A percentile compares a stretch with the other conserved stretches of the same genome.
These are phyloP conservation scores for Claviceps sp. DNA, from an alignment of 2,329 filamentous ascomycete species.

Conservation along the genomic window DNA sequence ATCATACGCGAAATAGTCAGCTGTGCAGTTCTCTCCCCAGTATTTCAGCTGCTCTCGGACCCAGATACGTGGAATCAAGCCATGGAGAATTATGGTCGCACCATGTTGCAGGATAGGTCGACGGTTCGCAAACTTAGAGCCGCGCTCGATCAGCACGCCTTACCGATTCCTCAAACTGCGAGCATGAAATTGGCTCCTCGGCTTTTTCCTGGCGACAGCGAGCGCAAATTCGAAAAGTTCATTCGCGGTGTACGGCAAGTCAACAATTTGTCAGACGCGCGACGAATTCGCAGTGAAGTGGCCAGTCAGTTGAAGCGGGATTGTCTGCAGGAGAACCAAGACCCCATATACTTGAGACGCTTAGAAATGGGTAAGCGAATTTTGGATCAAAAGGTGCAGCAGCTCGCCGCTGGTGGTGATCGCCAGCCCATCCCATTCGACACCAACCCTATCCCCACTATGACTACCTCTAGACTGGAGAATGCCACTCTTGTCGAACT, in stretches of 20 bases:
- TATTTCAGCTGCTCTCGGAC: slow-evolving; percentile 69
- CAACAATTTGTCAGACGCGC: slow-evolving; percentile 83
- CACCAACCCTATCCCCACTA: slow-evolving; percentile 13
- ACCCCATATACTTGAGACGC: slow-evolving; percentile 75
- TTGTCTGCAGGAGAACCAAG: slow-evolving; percentile 61
- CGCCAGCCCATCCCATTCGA: slow-evolving; percentile 19
- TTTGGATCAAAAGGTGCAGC: slow-evolving; percentile 77
- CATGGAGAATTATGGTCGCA: slow-evolving; percentile 77
- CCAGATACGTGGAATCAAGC: slow-evolving; percentile 97
- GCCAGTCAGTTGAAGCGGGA: slow-evolving; percentile 85
- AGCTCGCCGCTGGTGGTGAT: slow-evolving; percentile 57
- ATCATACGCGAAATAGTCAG: slow-evolving; percentile 83
- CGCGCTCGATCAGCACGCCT: slow-evolving; percentile 86
- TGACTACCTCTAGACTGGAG: slow-evolving; percentile 49
- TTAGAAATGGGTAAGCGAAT: slow-evolving; percentile 85
- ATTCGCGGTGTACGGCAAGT: slow-evolving; percentile 79
- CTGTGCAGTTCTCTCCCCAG: slow-evolving; percentile 76
- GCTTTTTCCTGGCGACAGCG: slow-evolving; percentile 68
- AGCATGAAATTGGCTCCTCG: slow-evolving; percentile 63
- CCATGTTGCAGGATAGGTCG: slow-evolving; percentile 86
- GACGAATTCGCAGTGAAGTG: slow-evolving; percentile 83
- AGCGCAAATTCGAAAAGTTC: slow-evolving; percentile 88
- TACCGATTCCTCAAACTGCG: slow-evolving; percentile 54
- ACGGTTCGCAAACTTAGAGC: slow-evolving; percentile 85
- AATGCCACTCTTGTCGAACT: slow-evolving; percentile 70